These are phyloP conservation scores for Trichoderma brevicompactum DNA, from an alignment of 2,329 filamentous ascomycete species.

Conservation along the genomic window DNA sequence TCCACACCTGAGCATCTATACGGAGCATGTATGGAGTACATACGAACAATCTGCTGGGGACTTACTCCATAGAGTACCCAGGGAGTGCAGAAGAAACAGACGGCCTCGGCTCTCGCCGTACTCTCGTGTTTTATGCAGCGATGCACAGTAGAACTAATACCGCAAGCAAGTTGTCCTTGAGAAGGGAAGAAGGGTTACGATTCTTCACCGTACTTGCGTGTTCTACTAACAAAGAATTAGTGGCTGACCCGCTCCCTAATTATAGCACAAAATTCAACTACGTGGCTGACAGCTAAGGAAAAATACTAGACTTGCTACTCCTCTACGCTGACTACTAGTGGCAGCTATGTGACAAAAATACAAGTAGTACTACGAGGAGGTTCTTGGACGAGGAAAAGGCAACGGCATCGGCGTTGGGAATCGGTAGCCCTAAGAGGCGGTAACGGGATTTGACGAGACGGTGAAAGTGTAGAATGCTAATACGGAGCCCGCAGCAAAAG, in stretches of 20 bases:
- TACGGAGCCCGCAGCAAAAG: not conserved
- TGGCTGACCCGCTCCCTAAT: slow-evolving; percentile 9
- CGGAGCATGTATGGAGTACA: not conserved
- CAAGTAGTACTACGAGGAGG: too few relatives aligned
- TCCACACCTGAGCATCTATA: not conserved
- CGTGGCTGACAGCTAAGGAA: too few relatives aligned
- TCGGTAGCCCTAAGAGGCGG: not conserved
- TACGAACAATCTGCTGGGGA: not conserved
- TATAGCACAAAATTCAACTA: slow-evolving; percentile 5
- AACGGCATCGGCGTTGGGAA: too few relatives aligned
- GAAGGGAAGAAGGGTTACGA: not conserved
- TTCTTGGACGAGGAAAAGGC: too few relatives aligned
- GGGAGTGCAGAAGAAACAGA: not conserved
- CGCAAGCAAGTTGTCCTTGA: not conserved
- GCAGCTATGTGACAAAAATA: too few relatives aligned
- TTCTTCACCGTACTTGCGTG: not conserved
- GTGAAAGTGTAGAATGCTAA: not conserved
- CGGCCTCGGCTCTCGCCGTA: not conserved
- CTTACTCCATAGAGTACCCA: too few relatives aligned
- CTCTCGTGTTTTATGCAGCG: not conserved
- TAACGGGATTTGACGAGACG: not conserved
- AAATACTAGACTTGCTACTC: too few relatives aligned
- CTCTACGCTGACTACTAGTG: too few relatives aligned
- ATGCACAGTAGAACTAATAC: too few relatives aligned
- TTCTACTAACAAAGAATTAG: not conserved